Evolutionary conservation across 2,329 filamentous ascomycete genomes (phyloP).

Genomic region (Trichophyton simii): DNA sequence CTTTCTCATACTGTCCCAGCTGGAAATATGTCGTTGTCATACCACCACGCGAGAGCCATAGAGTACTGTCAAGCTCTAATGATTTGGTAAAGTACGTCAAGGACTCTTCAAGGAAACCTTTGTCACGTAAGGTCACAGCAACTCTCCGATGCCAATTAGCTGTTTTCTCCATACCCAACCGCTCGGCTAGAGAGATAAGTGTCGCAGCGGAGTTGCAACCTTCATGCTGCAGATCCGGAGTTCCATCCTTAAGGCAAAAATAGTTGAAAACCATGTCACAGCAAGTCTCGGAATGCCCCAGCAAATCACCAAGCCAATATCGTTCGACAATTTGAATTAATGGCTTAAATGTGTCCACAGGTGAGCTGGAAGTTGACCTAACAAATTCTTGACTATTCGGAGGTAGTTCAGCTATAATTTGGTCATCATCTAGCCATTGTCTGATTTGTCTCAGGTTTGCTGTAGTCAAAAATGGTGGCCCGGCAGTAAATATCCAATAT

Average conservation of each 20-base stretch:
- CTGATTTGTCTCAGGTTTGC: neutral
- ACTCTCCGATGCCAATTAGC: slow-evolving; percentile 13
- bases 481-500: neutral
- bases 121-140: slow-evolving; percentile 12
- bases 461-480: neutral
- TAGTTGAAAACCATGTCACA: neutral
- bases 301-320: slow-evolving; percentile 7
- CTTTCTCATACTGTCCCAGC: slow-evolving; percentile 10
- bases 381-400: neutral
- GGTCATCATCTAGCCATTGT: neutral
- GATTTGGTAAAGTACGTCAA: slow-evolving; percentile 11
- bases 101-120: slow-evolving; percentile 8
- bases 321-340: slow-evolving; percentile 3
- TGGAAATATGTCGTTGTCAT: slow-evolving; percentile 6
- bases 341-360: slow-evolving; percentile 4
- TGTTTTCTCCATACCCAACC: slow-evolving; percentile 11
- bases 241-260: neutral
- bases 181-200: slow-evolving; percentile 11
- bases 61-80: slow-evolving; percentile 9
- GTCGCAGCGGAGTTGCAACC: neutral
- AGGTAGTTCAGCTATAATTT: neutral
- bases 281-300: neutral
- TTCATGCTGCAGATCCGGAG: neutral
- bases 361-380: neutral
- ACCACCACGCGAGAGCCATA: slow-evolving; percentile 10